Percentiles rank a stretch among this genome's conserved stretches.
Evolutionary conservation across 106 monocot genomes (phyloP).

Genomic region (Dendrobium chrysotoxum): DNA sequence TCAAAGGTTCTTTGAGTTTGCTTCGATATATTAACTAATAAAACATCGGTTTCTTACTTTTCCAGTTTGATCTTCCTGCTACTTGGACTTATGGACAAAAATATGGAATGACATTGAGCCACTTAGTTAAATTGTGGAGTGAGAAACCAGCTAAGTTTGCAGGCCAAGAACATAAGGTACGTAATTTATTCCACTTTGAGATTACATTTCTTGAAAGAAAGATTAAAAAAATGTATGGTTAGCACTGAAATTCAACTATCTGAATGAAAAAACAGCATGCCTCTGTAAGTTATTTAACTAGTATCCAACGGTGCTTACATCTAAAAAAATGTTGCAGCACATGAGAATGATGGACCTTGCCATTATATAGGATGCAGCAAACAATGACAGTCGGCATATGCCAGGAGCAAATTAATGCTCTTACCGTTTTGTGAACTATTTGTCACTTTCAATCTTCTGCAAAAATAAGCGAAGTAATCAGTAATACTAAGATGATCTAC

Average conservation of each 20-base stretch:
- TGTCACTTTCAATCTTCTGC: no score
- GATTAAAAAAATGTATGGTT: not conserved
- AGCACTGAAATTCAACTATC: not conserved
- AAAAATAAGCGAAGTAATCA: no score
- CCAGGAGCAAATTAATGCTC: not conserved
- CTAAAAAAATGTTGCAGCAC: not conserved
- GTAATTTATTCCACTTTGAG: not conserved
- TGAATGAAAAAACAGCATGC: not conserved
- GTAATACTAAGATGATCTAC: no score
- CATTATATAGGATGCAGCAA: not conserved
- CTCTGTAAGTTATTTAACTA: not conserved
- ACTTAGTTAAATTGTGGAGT: slow-evolving; percentile 80
- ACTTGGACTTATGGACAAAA: slow-evolving; percentile 81
- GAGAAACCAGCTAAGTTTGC: slow-evolving; percentile 85
- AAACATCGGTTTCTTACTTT: not conserved
- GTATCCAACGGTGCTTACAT: not conserved
- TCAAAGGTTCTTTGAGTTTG: not conserved
- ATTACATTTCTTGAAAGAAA: not conserved
- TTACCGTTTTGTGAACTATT: not conserved
- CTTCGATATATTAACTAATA: not conserved
- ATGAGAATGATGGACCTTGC: not conserved
- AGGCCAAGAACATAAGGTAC: slow-evolving; percentile 69
- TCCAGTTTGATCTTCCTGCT: slow-evolving; percentile 90
- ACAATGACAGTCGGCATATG: not conserved
- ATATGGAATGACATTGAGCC: slow-evolving; percentile 62